Evolutionary conservation across 352 stramenopile genomes (phyloP).

Genomic region (Phytophthora ramorum): DNA sequence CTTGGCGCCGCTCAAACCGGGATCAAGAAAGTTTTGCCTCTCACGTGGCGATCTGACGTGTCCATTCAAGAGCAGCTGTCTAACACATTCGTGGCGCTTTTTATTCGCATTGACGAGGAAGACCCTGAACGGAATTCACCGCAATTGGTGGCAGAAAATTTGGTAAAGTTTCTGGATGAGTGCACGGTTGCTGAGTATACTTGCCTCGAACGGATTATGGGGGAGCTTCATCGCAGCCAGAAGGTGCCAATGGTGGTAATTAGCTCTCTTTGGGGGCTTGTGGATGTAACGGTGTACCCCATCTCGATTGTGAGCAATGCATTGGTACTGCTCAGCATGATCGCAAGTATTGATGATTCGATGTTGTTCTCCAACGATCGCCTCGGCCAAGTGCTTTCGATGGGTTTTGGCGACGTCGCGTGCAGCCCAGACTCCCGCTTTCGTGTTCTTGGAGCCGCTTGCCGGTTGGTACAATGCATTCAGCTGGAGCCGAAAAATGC

Average conservation of each 20-base stretch:
- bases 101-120: conserved; percentile 59
- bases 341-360: conserved; percentile 65
- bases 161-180: conserved; percentile 79
- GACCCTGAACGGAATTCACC: conserved; percentile 50
- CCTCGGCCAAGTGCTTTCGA: conserved; percentile 57
- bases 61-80: conserved; percentile 92
- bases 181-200: conserved; percentile 82
- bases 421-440: conserved; percentile 57
- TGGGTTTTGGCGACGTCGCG: conserved; percentile 64
- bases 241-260: conserved; percentile 71
- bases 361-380: conserved; percentile 72
- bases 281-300: conserved; percentile 62
- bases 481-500: conserved; percentile 58
- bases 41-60: conserved; percentile 92
- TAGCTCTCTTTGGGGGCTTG: conserved; percentile 76
- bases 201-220: conserved; percentile 79
- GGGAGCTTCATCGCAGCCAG: conserved; percentile 62
- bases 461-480: conserved; percentile 69
- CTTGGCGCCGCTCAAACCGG: conserved; percentile 89
- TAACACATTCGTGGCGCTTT: conserved; percentile 79
- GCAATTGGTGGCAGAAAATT: conserved; percentile 63
- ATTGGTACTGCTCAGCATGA: conserved; percentile 71
- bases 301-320: conserved; percentile 69
- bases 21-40: conserved; percentile 91
- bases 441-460: conserved; percentile 66